phyloP scores from a whole-genome alignment of 2,329 filamentous ascomycete genomes.

The Phialophora expanda region DNA sequence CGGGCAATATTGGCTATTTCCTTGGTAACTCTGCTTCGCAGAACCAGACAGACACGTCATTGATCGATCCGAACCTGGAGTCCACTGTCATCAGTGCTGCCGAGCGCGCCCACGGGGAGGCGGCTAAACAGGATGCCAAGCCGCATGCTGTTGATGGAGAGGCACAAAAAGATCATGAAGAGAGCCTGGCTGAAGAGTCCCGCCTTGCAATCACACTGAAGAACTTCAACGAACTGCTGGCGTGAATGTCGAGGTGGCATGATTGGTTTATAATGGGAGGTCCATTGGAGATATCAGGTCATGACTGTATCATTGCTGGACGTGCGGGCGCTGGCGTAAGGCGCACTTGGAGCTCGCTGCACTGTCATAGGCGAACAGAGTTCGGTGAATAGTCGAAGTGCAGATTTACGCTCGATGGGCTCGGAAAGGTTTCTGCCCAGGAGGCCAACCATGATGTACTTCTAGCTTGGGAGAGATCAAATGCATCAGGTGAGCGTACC shows the following conservation, averaged over 20 bases:
- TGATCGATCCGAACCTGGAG: conserved; percentile 38
- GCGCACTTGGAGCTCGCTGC: not conserved
- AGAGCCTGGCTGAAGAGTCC: conserved; percentile 29
- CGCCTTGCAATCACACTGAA: conserved; percentile 30
- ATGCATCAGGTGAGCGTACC: not conserved
- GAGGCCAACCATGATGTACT: not conserved
- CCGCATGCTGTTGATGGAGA: conserved; percentile 1
- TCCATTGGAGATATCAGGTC: not conserved
- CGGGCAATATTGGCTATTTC: conserved; percentile 21
- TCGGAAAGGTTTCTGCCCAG: not conserved
- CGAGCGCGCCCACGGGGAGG: conserved; percentile 11
- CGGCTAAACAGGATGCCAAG: conserved; percentile 1
- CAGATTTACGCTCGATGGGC: not conserved
- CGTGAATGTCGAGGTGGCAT: conserved; percentile 8
- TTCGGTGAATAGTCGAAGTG: not conserved
- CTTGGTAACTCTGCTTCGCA: conserved; percentile 22
- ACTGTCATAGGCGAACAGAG: not conserved
- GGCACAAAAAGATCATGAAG: conserved; percentile 14
- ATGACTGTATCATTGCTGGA: not conserved
- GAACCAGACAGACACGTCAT: conserved; percentile 25
- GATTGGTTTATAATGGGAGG: not conserved
- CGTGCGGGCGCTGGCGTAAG: not conserved
- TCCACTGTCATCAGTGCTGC: conserved; percentile 21
- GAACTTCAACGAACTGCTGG: conserved; percentile 31
- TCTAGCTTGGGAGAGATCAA: not conserved